A percentile compares a stretch with the other conserved stretches of the same genome.
Evolutionary conservation across 768 basidiomycete species (phyloP).

Genomic region (Pleurotus eryngii): DNA sequence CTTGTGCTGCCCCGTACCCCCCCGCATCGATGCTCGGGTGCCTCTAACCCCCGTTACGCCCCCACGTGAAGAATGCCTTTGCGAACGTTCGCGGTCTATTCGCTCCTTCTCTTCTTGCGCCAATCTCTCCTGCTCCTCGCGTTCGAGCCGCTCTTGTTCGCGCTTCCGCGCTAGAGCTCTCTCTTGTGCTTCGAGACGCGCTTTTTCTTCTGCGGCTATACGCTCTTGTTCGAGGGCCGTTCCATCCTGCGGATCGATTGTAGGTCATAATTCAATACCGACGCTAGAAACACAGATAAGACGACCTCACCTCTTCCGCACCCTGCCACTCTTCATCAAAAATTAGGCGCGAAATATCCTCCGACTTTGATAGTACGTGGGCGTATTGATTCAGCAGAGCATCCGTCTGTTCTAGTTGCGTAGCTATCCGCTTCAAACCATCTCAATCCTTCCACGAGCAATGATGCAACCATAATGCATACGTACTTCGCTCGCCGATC

Average conservation of each 20-base stretch:
- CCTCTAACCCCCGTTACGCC: conserved; percentile 71
- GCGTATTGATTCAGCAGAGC: conserved; percentile 75
- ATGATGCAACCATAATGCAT: too few species aligned
- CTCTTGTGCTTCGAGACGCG: conserved; percentile 44
- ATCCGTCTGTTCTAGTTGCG: conserved; percentile 69
- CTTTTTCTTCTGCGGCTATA: conserved; percentile 38
- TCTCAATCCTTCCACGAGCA: neutral
- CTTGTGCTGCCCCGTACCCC: conserved; percentile 32
- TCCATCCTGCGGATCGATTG: conserved; percentile 50
- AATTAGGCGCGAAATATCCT: conserved; percentile 62
- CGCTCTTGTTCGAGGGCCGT: conserved; percentile 45
- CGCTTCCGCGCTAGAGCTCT: conserved; percentile 32
- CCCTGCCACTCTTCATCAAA: conserved; percentile 79
- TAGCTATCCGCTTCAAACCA: conserved; percentile 52
- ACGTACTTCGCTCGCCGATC: conserved; percentile 69
- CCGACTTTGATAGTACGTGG: conserved; percentile 63
- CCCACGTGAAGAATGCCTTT: conserved; percentile 38
- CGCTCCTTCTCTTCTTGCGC: conserved; percentile 40
- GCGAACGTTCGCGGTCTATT: conserved; percentile 41
- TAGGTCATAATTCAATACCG: neutral
- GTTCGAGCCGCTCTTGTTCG: conserved; percentile 47
- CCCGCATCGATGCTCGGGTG: conserved; percentile 62
- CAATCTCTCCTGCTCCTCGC: conserved; percentile 44
- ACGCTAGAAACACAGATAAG: neutral
- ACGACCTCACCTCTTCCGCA: conserved; percentile 57